These are phyloP conservation scores for Fusarium sp. DNA, from an alignment of 2,329 filamentous ascomycete species.

Conservation along the genomic window DNA sequence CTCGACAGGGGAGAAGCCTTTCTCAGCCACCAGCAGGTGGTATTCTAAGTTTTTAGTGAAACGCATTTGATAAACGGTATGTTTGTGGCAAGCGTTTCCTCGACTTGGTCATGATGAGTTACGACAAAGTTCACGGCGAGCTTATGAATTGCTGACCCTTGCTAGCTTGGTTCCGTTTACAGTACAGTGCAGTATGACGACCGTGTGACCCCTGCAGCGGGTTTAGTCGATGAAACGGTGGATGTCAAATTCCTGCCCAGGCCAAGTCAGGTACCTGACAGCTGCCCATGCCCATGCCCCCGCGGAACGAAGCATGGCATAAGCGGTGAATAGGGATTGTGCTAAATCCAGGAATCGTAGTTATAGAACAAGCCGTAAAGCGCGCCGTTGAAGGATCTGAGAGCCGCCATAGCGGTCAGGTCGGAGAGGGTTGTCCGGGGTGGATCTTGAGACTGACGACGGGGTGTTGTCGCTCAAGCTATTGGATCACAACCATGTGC, in stretches of 20 bases:
- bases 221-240: slow-evolving; percentile 10
- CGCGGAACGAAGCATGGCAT: background rate
- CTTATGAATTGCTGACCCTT: slow-evolving; percentile 7
- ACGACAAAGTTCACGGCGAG: background rate
- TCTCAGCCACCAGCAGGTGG: slow-evolving; percentile 22
- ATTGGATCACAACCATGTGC: slow-evolving; percentile 7
- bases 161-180: background rate
- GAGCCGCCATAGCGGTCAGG: slow-evolving; percentile 19
- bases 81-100: slow-evolving; percentile 23
- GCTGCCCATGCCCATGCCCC: background rate
- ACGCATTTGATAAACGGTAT: slow-evolving; percentile 11
- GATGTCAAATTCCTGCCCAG: slow-evolving; percentile 4
- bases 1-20: slow-evolving; percentile 1
- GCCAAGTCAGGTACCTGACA: no score
- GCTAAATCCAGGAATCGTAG: background rate
- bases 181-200: background rate
- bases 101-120: slow-evolving; percentile 12
- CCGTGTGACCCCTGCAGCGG: slow-evolving; percentile 6
- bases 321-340: slow-evolving; percentile 34
- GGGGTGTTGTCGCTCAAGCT: background rate
- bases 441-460: slow-evolving; percentile 13
- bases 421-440: slow-evolving; percentile 46
- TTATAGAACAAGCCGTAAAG: background rate
- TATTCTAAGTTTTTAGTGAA: background rate
- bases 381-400: background rate